Conservation (phyloP, 306 rosid genomes). For the Luffa acutangula region DNA sequence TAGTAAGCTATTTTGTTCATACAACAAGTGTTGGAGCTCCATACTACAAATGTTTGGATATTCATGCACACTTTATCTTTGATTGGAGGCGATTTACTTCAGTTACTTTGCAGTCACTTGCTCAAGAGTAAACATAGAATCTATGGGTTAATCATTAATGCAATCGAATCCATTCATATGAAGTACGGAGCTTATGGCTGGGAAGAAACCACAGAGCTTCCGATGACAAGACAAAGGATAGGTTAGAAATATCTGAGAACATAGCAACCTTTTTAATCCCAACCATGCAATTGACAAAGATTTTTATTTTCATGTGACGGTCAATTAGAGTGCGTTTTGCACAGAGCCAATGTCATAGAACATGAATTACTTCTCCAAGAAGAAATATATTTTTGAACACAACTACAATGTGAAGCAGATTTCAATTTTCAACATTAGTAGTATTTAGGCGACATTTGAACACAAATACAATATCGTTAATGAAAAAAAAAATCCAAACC, state of each 20-base stretch:
- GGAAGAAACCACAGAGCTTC: neutral
- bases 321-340: neutral
- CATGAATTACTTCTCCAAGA: neutral
- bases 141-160: neutral
- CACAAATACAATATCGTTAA: neutral
- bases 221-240: neutral
- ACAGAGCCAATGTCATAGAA: neutral
- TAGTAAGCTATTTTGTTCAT: neutral
- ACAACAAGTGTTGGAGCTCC: neutral
- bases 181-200: neutral
- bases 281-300: neutral
- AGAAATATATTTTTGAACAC: neutral
- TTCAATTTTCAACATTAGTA: neutral
- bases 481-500: slow-evolving; percentile 31
- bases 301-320: neutral
- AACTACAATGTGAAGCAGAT: neutral
- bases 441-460: neutral
- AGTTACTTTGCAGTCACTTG: neutral
- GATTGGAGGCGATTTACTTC: neutral
- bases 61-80: neutral
- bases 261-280: neutral
- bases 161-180: neutral
- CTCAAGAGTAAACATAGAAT: neutral
- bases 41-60: neutral
- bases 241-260: neutral